Evolutionary conservation across 179 eudicot species (phyloP).

Genomic region (Gypsophila paniculata): DNA sequence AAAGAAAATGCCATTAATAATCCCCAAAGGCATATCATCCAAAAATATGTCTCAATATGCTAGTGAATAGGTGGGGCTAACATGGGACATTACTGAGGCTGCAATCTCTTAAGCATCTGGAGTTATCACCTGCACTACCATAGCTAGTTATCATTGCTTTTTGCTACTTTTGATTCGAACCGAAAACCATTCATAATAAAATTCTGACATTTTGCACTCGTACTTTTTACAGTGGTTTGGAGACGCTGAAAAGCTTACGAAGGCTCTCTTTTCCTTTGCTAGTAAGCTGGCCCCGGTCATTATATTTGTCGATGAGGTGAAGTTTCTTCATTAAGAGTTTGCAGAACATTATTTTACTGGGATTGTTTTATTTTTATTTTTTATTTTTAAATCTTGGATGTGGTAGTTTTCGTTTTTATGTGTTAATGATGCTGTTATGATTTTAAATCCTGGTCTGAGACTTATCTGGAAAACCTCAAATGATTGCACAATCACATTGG

Average conservation of each 20-base stretch:
- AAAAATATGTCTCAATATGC: no score
- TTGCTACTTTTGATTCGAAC: background rate
- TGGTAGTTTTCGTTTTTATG: background rate
- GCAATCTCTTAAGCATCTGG: no score
- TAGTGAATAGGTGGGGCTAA: no score
- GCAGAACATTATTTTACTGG: background rate
- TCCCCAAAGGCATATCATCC: no score
- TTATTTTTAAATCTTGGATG: background rate
- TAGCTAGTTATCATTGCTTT: background rate
- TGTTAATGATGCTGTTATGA: background rate
- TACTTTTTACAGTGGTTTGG: constrained; percentile 79
- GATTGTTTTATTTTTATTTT: no score
- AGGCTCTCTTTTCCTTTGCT: constrained; percentile 97
- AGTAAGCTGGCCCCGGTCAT: constrained; percentile 96
- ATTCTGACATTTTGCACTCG: constrained; percentile 5
- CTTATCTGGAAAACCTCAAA: background rate
- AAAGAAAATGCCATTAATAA: no score
- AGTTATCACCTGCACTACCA: background rate
- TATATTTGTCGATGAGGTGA: constrained; percentile 96
- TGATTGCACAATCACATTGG: background rate
- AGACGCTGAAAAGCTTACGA: constrained; percentile 98
- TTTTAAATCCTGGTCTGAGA: background rate
- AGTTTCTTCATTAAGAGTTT: constrained; percentile 16
- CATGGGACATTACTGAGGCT: no score
- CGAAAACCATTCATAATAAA: no score